Conservation (phyloP, 2,329 filamentous ascomycete genomes). For the Calonectria hawksworthii region DNA sequence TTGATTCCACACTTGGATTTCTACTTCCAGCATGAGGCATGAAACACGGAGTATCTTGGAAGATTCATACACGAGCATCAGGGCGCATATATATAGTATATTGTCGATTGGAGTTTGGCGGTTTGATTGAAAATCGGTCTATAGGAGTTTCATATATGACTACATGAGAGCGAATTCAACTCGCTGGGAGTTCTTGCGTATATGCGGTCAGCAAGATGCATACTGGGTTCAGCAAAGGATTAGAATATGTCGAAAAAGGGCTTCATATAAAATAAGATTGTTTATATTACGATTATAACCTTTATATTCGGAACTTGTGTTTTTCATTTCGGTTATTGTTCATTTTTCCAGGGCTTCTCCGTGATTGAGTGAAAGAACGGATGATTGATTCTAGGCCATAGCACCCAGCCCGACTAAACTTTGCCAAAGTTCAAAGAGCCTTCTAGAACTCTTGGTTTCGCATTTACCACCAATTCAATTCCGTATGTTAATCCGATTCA, state of each 20-base stretch:
- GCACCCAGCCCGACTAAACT: neutral
- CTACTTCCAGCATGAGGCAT: constrained; percentile 34
- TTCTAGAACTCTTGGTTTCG: neutral
- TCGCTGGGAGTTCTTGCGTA: constrained; percentile 5
- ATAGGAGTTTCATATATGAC: constrained; percentile 1
- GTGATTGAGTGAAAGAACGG: neutral
- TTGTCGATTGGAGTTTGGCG: constrained; percentile 36
- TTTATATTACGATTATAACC: neutral
- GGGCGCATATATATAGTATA: constrained; percentile 3
- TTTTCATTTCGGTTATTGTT: neutral
- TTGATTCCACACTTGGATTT: neutral
- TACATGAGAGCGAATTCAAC: neutral
- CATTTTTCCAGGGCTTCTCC: neutral
- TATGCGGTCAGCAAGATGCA: neutral
- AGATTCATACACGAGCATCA: neutral
- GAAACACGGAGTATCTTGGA: constrained; percentile 40
- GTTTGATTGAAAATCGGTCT: neutral
- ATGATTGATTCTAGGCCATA: neutral
- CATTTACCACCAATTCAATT: neutral
- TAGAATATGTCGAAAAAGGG: neutral
- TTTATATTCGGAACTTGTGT: neutral
- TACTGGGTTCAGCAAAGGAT: neutral
- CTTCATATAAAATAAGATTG: neutral
- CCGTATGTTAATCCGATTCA: neutral
- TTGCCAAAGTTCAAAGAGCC: neutral